Conservation (phyloP, 2,329 filamentous ascomycete genomes). For the Hymenoscyphus linearis region DNA sequence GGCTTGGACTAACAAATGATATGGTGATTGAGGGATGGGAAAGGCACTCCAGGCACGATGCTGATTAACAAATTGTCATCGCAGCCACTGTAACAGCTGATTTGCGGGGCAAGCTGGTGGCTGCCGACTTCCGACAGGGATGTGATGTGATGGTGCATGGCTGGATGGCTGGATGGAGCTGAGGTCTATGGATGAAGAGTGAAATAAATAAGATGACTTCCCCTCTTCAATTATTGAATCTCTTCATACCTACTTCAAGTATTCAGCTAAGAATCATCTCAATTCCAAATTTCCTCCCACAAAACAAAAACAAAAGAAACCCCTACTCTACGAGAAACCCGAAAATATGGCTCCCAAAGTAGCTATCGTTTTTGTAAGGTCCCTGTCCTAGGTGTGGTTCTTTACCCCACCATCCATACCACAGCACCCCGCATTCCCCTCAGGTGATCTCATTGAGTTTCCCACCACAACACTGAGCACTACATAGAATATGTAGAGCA, state of each 20-base stretch:
- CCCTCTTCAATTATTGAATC: background rate
- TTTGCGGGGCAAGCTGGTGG: background rate
- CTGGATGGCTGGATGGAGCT: too few relatives aligned
- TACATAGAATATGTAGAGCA: too few relatives aligned
- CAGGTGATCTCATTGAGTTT: background rate
- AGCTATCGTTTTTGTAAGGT: constrained; percentile 80
- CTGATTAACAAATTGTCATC: constrained; percentile 1
- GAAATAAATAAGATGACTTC: background rate
- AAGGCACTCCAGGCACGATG: background rate
- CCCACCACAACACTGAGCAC: background rate
- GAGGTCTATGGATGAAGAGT: too few relatives aligned
- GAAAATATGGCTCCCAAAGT: constrained; percentile 95
- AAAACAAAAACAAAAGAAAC: too few relatives aligned
- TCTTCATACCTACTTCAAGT: too few relatives aligned
- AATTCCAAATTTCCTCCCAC: background rate
- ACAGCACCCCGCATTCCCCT: constrained; percentile 11
- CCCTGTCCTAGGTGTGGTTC: too few relatives aligned
- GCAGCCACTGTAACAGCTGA: background rate
- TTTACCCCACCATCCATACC: constrained; percentile 3
- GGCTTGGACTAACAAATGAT: background rate
- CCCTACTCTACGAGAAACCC: too few relatives aligned
- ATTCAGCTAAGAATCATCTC: too few relatives aligned
- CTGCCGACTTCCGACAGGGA: background rate
- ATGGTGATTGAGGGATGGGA: background rate
- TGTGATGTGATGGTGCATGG: too few relatives aligned